phyloP scores from a whole-genome alignment of 2,329 filamentous ascomycete genomes.

The Monosporascus sp. region DNA sequence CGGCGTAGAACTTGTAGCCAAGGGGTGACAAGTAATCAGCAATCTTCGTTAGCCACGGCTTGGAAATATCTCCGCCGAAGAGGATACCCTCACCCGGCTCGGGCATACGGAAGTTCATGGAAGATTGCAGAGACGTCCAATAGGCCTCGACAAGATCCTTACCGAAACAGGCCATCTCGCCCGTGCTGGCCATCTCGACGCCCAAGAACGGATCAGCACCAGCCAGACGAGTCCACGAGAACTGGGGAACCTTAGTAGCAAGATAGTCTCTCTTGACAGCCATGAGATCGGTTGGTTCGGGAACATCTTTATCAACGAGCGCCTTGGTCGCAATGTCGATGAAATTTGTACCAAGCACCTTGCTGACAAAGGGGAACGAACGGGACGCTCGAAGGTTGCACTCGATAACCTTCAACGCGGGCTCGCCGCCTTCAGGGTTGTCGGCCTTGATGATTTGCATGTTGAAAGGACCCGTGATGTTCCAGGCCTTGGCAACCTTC shows the following conservation, averaged over 20 bases:
- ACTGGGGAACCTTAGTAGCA: conserved; percentile 96
- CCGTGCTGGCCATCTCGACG: conserved; percentile 95
- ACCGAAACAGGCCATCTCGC: conserved; percentile 98
- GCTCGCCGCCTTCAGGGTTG: conserved; percentile 66
- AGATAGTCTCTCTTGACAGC: conserved; percentile 81
- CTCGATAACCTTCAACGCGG: conserved; percentile 90
- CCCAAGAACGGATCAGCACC: conserved; percentile 96
- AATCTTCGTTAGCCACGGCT: conserved; percentile 68
- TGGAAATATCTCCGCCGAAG: conserved; percentile 77
- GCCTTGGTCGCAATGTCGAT: conserved; percentile 93
- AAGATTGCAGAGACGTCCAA: conserved; percentile 92
- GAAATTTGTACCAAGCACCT: conserved; percentile 94
- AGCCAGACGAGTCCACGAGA: conserved; percentile 96
- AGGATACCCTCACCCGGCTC: conserved; percentile 92
- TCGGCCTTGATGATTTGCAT: conserved; percentile 99
- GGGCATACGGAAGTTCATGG: conserved; percentile 98
- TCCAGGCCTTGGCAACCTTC: conserved; percentile 96
- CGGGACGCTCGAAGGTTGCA: conserved; percentile 96
- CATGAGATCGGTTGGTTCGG: conserved; percentile 85
- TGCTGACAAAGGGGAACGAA: conserved; percentile 97
- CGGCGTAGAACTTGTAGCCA: conserved; percentile 91
- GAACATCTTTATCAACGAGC: conserved; percentile 78
- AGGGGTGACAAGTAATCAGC: conserved; percentile 84
- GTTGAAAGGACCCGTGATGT: conserved; percentile 97
- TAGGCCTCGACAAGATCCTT: conserved; percentile 95